Percentiles rank a stretch among this genome's conserved stretches.
Evolutionary conservation across 2,329 filamentous ascomycete genomes (phyloP).

Genomic region (Apiospora arundinis): DNA sequence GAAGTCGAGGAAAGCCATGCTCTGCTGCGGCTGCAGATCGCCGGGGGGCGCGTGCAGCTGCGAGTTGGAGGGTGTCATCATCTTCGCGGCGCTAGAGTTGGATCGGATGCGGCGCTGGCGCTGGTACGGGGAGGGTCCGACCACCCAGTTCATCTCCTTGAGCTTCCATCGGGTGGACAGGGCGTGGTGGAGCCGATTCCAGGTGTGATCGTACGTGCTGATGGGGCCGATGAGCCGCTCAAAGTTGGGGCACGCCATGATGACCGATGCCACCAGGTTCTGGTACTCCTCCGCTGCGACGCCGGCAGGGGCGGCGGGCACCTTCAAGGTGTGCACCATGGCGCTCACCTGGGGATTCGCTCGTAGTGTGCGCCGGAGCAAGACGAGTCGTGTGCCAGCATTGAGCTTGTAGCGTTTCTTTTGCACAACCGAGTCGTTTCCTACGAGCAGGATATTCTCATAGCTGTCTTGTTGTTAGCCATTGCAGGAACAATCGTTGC

Average conservation of each 20-base stretch:
- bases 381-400: slow-evolving; percentile 58
- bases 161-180: slow-evolving; percentile 62
- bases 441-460: slow-evolving; percentile 63
- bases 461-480: slow-evolving; percentile 48
- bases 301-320: slow-evolving; percentile 53
- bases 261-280: slow-evolving; percentile 62
- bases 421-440: slow-evolving; percentile 59
- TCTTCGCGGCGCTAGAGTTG: slow-evolving; percentile 30
- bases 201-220: slow-evolving; percentile 60
- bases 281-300: slow-evolving; percentile 58
- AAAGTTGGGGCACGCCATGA: slow-evolving; percentile 71
- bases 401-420: slow-evolving; percentile 64
- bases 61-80: slow-evolving; percentile 33
- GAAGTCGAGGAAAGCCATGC: slow-evolving; percentile 53
- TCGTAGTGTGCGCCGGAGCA: slow-evolving; percentile 65
- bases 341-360: slow-evolving; percentile 58
- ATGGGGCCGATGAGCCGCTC: slow-evolving; percentile 63
- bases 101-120: slow-evolving; percentile 41
- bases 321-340: slow-evolving; percentile 63
- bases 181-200: slow-evolving; percentile 63
- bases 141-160: slow-evolving; percentile 64
- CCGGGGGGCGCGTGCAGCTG: slow-evolving; percentile 40
- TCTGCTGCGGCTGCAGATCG: slow-evolving; percentile 50
- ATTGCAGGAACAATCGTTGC: not conserved
- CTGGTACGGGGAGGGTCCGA: slow-evolving; percentile 50